A percentile compares a stretch with the other conserved stretches of the same genome.
Conservation (phyloP, 139 green algal species). For the Chlorella vulgaris region DNA sequence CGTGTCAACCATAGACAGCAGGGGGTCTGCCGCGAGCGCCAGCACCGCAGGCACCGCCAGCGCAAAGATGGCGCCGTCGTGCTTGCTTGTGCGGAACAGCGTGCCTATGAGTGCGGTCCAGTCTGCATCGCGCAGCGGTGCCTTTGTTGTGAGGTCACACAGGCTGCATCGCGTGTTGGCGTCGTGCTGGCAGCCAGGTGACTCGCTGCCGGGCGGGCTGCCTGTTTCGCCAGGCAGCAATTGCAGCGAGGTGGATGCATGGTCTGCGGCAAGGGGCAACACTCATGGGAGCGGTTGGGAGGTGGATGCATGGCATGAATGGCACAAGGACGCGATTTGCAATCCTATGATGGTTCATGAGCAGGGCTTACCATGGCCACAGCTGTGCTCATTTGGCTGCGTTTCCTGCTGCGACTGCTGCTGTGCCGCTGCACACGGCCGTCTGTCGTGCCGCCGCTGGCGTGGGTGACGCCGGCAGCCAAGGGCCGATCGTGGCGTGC, state of each 20-base stretch:
- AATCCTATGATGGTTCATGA: too few species aligned
- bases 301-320: too few species aligned
- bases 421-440: not conserved
- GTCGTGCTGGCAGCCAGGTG: slow-evolving; percentile 19
- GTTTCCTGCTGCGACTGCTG: not conserved
- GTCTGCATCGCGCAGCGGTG: not conserved
- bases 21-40: slow-evolving; percentile 71
- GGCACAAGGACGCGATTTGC: too few species aligned
- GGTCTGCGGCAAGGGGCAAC: too few species aligned
- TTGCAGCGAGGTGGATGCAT: too few species aligned
- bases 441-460: not conserved
- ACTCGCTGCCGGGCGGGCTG: not conserved
- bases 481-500: too few species aligned
- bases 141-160: slow-evolving; percentile 20
- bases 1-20: slow-evolving; percentile 71
- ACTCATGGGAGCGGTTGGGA: too few species aligned
- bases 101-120: slow-evolving; percentile 12
- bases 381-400: not conserved
- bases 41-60: slow-evolving; percentile 64
- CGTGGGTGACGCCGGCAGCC: not conserved
- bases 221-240: not conserved
- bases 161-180: slow-evolving; percentile 8
- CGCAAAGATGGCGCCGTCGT: slow-evolving; percentile 61
- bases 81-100: slow-evolving; percentile 12
- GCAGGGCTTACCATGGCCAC: too few species aligned